A percentile compares a stretch with the other conserved stretches of the same genome.
Conservation (phyloP, 208 protist species). For the Naegleria gruberi region DNA sequence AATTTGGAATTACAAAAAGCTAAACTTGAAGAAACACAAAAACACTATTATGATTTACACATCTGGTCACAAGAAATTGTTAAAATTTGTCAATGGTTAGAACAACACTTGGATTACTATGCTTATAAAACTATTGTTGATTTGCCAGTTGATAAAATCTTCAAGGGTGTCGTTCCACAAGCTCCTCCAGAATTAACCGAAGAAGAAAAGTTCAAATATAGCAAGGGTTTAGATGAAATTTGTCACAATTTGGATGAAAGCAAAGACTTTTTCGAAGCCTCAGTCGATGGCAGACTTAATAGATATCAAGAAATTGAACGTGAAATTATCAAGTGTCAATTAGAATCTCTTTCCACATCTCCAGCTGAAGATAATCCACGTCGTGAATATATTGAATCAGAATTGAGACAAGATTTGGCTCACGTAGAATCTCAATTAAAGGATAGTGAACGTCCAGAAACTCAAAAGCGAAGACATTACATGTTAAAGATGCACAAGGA, state of each 20-base stretch:
- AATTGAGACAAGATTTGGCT: slow-evolving; percentile 11
- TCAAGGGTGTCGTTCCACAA: neutral
- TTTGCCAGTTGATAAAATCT: neutral
- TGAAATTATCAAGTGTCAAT: neutral
- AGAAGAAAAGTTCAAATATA: neutral
- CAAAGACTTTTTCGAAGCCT: slow-evolving; percentile 19
- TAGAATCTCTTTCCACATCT: neutral
- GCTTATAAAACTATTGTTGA: neutral
- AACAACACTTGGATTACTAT: slow-evolving; percentile 14
- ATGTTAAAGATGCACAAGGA: slow-evolving; percentile 21
- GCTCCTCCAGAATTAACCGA: neutral
- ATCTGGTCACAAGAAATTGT: slow-evolving; percentile 12
- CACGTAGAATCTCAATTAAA: neutral
- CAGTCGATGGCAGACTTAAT: slow-evolving; percentile 13
- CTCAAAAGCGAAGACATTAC: neutral
- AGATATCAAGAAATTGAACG: neutral
- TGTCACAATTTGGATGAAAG: slow-evolving; percentile 5
- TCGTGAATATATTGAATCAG: neutral
- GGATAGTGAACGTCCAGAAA: neutral
- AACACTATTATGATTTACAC: slow-evolving; percentile 3
- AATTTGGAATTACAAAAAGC: neutral
- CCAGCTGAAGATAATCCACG: neutral
- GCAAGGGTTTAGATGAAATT: slow-evolving; percentile 24
- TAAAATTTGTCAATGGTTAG: slow-evolving; percentile 19
- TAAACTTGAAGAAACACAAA: neutral